Evolutionary conservation across 148 eudicot genomes (phyloP), one percentile per base, ranked within the genome.

Genomic region (Linanthus parryae): DNA sequence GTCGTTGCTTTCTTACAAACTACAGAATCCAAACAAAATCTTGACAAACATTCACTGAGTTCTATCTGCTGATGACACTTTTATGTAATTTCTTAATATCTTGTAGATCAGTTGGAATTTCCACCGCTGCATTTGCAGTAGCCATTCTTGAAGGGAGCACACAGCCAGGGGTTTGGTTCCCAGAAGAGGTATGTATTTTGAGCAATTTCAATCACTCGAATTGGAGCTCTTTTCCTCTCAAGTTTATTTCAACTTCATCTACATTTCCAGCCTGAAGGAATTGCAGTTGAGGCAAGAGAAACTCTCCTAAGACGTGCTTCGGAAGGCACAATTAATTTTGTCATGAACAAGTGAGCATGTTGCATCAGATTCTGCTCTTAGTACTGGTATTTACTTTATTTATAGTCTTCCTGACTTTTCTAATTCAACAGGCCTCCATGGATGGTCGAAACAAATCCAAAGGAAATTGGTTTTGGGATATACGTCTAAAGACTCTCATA

Each of bases 141-240:
- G 94, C 96, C 38, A 72, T 84, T 64, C 83, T 92, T 2, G 98
- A 92, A 58, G 98, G 98, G 28, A 79, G 78, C 82, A 87, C 96
- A 8, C 83, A 87, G 62, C 83, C 96, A 2, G 98, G 98, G 8
- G 96, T 92, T 40, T 92, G 98, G 98, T 92, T 92, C 55, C 98
- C 98, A 0, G 98, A 92, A 72, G 96, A 92, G 98, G 98, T 92
- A 81, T 25, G 29, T 42, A n/a, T 29, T 38, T 34, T 31, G 26
- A 52, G 5, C 25, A n/a, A n/a, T 21, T 23, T 9, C 24, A 41
- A 27, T 6, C 2, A 8, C 14, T 24, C 12, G 14, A n/a, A 24
- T 46, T 6, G 26, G 23, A 1, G 20, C 13, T 24, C 27, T 46
- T 26, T n/a, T 30, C 29, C 31, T 18, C 21, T 52, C 22, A 19